Evolutionary conservation across 805 yeast genomes (phyloP).

Genomic region (Saturnispora zaruensis): DNA sequence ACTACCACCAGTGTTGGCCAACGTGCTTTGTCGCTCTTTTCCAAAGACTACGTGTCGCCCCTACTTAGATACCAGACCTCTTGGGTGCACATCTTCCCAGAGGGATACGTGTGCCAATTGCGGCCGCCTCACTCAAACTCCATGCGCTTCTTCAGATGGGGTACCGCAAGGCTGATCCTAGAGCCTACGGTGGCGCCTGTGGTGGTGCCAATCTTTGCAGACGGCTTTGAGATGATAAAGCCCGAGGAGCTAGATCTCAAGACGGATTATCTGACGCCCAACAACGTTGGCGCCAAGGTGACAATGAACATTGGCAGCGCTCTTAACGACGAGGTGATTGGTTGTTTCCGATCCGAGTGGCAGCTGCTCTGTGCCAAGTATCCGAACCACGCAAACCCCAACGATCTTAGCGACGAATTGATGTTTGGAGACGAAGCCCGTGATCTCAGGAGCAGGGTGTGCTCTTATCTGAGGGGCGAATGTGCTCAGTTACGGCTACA

Average conservation of each 20-base stretch:
- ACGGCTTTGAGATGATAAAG: slow-evolving; percentile 79
- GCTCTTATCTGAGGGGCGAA: slow-evolving; percentile 55
- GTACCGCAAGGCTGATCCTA: slow-evolving; percentile 71
- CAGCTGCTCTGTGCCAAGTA: slow-evolving; percentile 45
- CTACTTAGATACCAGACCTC: slow-evolving; percentile 56
- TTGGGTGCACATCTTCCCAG: slow-evolving; percentile 95
- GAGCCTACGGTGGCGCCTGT: slow-evolving; percentile 82
- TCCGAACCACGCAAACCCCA: slow-evolving; percentile 41
- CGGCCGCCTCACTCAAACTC: slow-evolving; percentile 74
- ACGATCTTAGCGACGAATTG: slow-evolving; percentile 53
- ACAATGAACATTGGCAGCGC: slow-evolving; percentile 66
- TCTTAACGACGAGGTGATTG: slow-evolving; percentile 51
- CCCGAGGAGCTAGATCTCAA: slow-evolving; percentile 65
- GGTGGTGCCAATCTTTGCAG: slow-evolving; percentile 74
- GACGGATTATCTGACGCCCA: slow-evolving; percentile 36
- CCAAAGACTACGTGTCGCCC: slow-evolving; percentile 41
- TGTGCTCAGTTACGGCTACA: slow-evolving; percentile 43
- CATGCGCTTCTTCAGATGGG: slow-evolving; percentile 95
- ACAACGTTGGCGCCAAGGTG: slow-evolving; percentile 58
- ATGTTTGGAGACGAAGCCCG: slow-evolving; percentile 57
- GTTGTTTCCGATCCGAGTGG: slow-evolving; percentile 64
- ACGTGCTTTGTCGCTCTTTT: slow-evolving; percentile 16
- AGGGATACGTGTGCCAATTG: slow-evolving; percentile 83
- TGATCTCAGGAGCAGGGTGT: slow-evolving; percentile 59
- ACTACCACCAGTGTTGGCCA: background rate